Conservation (phyloP, 495 filamentous ascomycete species). For the Penicillium desertorum region DNA sequence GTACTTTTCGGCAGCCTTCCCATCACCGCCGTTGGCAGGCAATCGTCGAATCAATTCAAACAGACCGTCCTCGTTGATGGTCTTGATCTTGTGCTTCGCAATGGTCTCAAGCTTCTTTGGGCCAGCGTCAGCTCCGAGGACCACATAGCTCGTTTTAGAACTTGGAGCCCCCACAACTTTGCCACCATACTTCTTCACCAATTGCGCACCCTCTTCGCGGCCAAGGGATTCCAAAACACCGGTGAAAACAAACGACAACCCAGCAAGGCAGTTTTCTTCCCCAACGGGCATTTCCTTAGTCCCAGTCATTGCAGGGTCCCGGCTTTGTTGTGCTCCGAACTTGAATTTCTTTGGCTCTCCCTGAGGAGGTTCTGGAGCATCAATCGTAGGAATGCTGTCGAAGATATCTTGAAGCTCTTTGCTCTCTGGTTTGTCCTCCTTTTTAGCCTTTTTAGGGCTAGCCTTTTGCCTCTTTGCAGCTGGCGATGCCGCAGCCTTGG, state of each 20-base stretch:
- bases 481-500: conserved; percentile 37
- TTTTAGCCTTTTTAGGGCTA: conserved; percentile 58
- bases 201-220: conserved; percentile 78
- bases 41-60: conserved; percentile 82
- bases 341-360: conserved; percentile 70
- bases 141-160: conserved; percentile 88
- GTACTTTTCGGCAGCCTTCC: conserved; percentile 80
- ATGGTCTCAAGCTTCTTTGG: conserved; percentile 95
- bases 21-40: conserved; percentile 80
- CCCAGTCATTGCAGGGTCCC: conserved; percentile 60
- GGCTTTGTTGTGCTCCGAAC: conserved; percentile 54
- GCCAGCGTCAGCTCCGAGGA: conserved; percentile 86
- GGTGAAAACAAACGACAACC: conserved; percentile 97
- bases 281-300: conserved; percentile 75
- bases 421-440: conserved; percentile 56
- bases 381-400: conserved; percentile 78
- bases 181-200: conserved; percentile 92
- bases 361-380: conserved; percentile 77
- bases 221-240: conserved; percentile 76
- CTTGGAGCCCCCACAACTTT: conserved; percentile 85
- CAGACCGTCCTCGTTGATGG: conserved; percentile 89
- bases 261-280: conserved; percentile 85
- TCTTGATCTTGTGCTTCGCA: conserved; percentile 69
- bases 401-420: conserved; percentile 76
- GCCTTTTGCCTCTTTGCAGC: conserved; percentile 60